phyloP scores from a whole-genome alignment of 805 yeast species.

The Maudiozyma serrabonitensis region DNA sequence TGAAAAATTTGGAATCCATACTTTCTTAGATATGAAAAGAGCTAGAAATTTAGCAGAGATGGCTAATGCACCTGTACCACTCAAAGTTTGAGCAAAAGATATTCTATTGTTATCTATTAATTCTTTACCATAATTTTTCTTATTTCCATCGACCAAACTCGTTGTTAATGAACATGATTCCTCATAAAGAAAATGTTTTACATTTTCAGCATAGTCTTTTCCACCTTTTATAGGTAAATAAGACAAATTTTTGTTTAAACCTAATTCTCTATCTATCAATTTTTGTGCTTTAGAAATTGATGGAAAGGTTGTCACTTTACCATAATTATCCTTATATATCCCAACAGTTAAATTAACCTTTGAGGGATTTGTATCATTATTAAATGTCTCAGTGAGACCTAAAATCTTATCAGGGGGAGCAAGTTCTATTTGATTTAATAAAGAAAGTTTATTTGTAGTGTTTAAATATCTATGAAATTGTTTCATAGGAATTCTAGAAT shows the following conservation, averaged over 20 bases:
- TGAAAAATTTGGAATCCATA: conserved; percentile 77
- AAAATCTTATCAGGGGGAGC: conserved; percentile 23
- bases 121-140: conserved; percentile 32
- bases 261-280: conserved; percentile 34
- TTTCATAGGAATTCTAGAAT: neutral
- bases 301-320: conserved; percentile 38
- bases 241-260: conserved; percentile 53
- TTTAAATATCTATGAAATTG: neutral
- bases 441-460: neutral
- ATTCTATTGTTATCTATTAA: conserved; percentile 54
- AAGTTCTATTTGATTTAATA: conserved; percentile 2
- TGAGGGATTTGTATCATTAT: conserved; percentile 48
- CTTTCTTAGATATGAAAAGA: conserved; percentile 32
- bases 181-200: conserved; percentile 63
- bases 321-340: conserved; percentile 81
- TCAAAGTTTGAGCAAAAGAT: conserved; percentile 77
- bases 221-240: conserved; percentile 67
- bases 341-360: conserved; percentile 44
- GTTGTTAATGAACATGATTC: conserved; percentile 34
- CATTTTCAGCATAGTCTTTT: conserved; percentile 52
- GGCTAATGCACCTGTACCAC: conserved; percentile 92
- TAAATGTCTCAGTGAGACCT: conserved; percentile 68
- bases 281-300: conserved; percentile 24
- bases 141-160: neutral
- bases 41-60: conserved; percentile 73